Evolutionary conservation across 106 monocot species (phyloP), one percentile per base, ranked within the genome.

Genomic region (Acorus calamus): DNA sequence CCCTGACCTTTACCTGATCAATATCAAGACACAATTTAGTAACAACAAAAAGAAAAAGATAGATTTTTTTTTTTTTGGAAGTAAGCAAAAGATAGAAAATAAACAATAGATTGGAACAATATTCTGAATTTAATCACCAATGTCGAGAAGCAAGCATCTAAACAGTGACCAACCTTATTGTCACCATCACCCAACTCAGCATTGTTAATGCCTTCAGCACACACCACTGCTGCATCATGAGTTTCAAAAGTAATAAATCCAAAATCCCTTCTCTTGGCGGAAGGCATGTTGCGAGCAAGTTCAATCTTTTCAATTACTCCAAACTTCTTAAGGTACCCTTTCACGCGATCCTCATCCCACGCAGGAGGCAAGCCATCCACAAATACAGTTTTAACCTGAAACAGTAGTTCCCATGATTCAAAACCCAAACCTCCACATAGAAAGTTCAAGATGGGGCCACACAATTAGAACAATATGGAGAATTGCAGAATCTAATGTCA

Each of bases 191-290:
- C 88, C 44, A 99, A 57, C 60, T 92, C 98, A 11, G 70, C 67
- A 76, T 85, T 86, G 60, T 88, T 92, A 60, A 99, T 81, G 50
- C 83, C 77, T 76, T 92, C 91, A 60, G 88, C 81, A 78, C 98
- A 99, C 48, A 68, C 67, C 12, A 88, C 71, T 62, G 98, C 98
- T 83, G 75, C 75, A 51, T 88, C 88, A 79, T 99, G 92, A 0
- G 75, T 73, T 47, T 83, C 92, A 84, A 99, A 99, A 61, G 85
- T 88, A 57, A 99, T 81, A 88, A 92, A 92, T 8, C 92, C 98
- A 85, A 99, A 99, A 66, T 99, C 88, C 63, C 77, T 83, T 70
- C 98, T 92, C 64, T 88, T 99, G 0, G 98, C 92, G 63, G 85
- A 68, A 50, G 87, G 87, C 98, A 98, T 98, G 65, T 98, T 87